phyloP scores from a whole-genome alignment of 2,329 filamentous ascomycete species.

The Phyllosticta citribraziliensis region DNA sequence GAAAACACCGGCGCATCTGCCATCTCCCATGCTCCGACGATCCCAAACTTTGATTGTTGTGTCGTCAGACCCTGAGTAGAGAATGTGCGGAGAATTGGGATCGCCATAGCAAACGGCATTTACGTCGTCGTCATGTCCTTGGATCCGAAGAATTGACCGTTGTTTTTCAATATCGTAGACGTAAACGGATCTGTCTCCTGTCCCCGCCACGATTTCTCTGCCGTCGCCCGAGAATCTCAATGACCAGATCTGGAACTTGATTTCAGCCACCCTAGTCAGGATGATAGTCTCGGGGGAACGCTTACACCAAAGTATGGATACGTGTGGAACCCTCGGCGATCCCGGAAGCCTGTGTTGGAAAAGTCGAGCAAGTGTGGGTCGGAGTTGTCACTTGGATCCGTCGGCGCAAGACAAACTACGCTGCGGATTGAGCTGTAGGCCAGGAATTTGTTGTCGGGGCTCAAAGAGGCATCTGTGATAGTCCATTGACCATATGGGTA shows the following conservation, averaged over 20 bases:
- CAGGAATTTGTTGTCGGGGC: conserved; percentile 82
- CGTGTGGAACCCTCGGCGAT: conserved; percentile 26
- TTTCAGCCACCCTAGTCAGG: not conserved
- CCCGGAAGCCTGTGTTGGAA: conserved; percentile 36
- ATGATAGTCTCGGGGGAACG: conserved; percentile 42
- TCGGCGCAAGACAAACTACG: conserved; percentile 75
- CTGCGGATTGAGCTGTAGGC: conserved; percentile 86
- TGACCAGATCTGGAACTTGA: conserved; percentile 60
- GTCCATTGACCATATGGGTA: conserved; percentile 92
- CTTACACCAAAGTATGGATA: conserved; percentile 40
- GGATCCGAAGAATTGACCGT: conserved; percentile 61
- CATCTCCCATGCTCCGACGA: conserved; percentile 56
- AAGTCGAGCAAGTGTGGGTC: conserved; percentile 77
- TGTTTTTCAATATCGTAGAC: conserved; percentile 87
- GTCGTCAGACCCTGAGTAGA: conserved; percentile 95
- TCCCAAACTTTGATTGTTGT: conserved; percentile 95
- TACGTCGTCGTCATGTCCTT: conserved; percentile 77
- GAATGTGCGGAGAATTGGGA: conserved; percentile 75
- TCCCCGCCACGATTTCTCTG: conserved; percentile 81
- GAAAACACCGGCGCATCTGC: conserved; percentile 54
- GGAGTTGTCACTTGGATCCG: conserved; percentile 70
- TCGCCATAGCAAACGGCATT: conserved; percentile 97
- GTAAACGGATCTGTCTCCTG: conserved; percentile 66
- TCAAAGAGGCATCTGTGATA: conserved; percentile 84
- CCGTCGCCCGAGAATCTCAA: conserved; percentile 89